These are phyloP conservation scores for Crithidia sp. DNA, from an alignment of 208 protist genomes.

Conservation along the genomic window DNA sequence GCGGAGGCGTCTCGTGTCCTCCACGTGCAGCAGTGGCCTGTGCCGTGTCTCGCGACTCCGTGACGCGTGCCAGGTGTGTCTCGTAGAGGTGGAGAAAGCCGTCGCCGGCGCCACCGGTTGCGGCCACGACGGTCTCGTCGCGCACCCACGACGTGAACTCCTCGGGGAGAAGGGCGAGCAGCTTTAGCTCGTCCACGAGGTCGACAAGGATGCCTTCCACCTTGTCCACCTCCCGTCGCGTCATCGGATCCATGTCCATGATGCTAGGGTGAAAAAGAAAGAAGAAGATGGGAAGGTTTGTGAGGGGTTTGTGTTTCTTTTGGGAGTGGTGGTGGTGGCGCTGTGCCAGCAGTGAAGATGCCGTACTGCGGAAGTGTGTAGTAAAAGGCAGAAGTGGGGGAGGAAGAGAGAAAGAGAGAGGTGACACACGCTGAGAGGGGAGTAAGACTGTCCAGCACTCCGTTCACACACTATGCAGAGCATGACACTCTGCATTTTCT, in stretches of 20 bases:
- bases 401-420: no score
- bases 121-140: slow-evolving; percentile 52
- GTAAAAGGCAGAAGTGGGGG: no score
- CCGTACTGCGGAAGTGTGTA: no score
- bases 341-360: no score
- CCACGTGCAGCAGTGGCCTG: neutral
- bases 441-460: no score
- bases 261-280: slow-evolving; percentile 9
- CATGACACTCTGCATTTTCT: no score
- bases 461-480: no score
- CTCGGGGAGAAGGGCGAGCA: slow-evolving; percentile 66
- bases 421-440: no score
- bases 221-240: slow-evolving; percentile 79
- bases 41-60: neutral
- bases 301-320: no score
- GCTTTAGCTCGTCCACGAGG: slow-evolving; percentile 66
- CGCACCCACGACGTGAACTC: slow-evolving; percentile 73
- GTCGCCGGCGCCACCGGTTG: slow-evolving; percentile 22
- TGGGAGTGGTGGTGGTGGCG: no score
- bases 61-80: slow-evolving; percentile 14
- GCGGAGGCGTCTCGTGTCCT: no score
- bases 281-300: neutral
- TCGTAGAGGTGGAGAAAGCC: slow-evolving; percentile 27
- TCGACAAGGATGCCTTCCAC: slow-evolving; percentile 78
- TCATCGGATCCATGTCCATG: slow-evolving; percentile 90